Evolutionary conservation across 495 filamentous ascomycete genomes (phyloP).

Genomic region (Geoglossum glabrum): DNA sequence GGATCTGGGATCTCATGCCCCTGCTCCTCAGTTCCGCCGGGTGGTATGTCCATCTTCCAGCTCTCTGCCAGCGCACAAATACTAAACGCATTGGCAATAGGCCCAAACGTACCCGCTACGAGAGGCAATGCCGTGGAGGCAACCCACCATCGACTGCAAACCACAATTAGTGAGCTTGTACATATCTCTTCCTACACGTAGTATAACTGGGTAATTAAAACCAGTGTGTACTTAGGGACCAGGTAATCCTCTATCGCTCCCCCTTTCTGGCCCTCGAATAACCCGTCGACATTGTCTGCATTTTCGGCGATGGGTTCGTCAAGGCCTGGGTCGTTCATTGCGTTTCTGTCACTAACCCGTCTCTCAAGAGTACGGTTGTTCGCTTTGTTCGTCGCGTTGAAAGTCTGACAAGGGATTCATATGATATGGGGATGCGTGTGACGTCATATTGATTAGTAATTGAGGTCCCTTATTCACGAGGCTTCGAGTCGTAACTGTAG

Average conservation of each 20-base stretch:
- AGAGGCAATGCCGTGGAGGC: slow-evolving; percentile 65
- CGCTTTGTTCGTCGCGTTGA: no score
- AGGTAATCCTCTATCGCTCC: slow-evolving; percentile 16
- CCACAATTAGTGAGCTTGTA: no score
- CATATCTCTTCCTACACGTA: slow-evolving; percentile 29
- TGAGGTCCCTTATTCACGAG: no score
- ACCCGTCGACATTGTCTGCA: slow-evolving; percentile 25
- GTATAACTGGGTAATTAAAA: slow-evolving; percentile 13
- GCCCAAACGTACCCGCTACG: slow-evolving; percentile 65
- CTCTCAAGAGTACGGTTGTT: no score
- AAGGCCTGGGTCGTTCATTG: slow-evolving; percentile 42
- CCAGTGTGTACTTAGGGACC: slow-evolving; percentile 12
- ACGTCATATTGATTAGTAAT: no score
- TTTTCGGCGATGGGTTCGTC: slow-evolving; percentile 31
- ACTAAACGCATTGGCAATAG: slow-evolving; percentile 64
- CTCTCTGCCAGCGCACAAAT: slow-evolving; percentile 54
- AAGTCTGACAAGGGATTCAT: no score
- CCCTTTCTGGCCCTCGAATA: slow-evolving; percentile 12
- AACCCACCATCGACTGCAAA: slow-evolving; percentile 60
- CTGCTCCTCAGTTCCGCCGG: slow-evolving; percentile 25
- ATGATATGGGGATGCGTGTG: no score
- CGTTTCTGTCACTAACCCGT: not conserved
- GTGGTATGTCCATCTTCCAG: slow-evolving; percentile 46
- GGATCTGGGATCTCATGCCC: slow-evolving; percentile 44
- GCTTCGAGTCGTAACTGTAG: no score